Conservation (phyloP, 2,329 filamentous ascomycete species). For the Colletotrichum higginsianum region DNA sequence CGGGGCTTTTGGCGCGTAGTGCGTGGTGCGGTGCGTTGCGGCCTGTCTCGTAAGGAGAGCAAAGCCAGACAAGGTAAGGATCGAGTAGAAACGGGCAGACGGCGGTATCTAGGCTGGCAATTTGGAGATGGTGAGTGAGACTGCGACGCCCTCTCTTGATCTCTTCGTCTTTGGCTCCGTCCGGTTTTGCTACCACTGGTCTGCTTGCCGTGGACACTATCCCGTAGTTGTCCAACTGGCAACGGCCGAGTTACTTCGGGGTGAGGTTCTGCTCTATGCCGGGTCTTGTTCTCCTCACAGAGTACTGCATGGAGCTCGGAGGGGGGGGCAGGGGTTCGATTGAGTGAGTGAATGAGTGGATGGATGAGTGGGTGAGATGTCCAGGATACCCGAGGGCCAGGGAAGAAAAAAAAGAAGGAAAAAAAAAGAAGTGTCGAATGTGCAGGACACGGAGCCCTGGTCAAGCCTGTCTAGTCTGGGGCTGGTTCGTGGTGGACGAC, state of each 20-base stretch:
- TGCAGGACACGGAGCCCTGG: slow-evolving; percentile 40
- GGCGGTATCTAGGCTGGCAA: slow-evolving; percentile 15
- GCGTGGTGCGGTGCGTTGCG: slow-evolving; percentile 31
- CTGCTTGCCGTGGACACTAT: not conserved
- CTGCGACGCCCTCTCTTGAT: slow-evolving; percentile 3
- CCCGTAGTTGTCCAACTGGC: not conserved
- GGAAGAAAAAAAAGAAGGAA: not conserved
- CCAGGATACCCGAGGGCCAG: slow-evolving; percentile 19
- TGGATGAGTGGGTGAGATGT: slow-evolving; percentile 22
- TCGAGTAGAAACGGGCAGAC: not conserved
- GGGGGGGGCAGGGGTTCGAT: not conserved
- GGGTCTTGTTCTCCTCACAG: slow-evolving; percentile 9
- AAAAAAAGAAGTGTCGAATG: slow-evolving; percentile 15
- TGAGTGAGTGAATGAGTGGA: not conserved
- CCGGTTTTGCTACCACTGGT: not conserved
- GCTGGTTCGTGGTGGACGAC: slow-evolving; percentile 39
- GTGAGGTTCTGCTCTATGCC: not conserved
- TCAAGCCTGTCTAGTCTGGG: slow-evolving; percentile 31
- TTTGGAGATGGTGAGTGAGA: slow-evolving; percentile 16
- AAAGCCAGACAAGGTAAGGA: slow-evolving; percentile 21
- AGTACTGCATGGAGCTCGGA: slow-evolving; percentile 1
- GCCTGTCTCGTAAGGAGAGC: slow-evolving; percentile 18
- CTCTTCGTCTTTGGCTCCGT: not conserved
- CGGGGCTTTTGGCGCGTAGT: slow-evolving; percentile 34
- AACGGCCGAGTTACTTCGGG: not conserved